Conservation (phyloP, 2,329 filamentous ascomycete species). For the Colletotrichum orchidophilum region DNA sequence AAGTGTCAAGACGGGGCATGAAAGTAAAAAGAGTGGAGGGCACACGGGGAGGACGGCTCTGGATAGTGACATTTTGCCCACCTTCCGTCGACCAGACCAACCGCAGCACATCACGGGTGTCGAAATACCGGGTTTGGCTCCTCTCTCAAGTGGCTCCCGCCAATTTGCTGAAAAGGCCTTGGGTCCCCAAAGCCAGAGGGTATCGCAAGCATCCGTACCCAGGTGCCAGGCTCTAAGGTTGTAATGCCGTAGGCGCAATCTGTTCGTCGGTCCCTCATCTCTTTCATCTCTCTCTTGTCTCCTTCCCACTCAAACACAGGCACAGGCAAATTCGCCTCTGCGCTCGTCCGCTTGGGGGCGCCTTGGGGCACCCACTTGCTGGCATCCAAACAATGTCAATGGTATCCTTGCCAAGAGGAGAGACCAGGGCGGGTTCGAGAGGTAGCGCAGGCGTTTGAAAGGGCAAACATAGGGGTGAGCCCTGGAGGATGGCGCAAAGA, state of each 20-base stretch:
- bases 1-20: conserved; percentile 14
- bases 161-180: neutral
- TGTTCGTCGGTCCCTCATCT: neutral
- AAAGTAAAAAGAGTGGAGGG: conserved; percentile 32
- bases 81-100: neutral
- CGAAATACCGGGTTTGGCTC: neutral
- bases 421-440: neutral
- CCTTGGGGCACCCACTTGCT: neutral
- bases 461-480: neutral
- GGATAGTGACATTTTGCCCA: neutral
- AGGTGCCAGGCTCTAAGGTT: neutral
- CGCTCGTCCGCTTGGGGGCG: conserved; percentile 16
- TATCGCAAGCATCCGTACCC: neutral
- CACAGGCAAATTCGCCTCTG: neutral
- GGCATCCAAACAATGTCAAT: conserved; percentile 22
- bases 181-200: neutral
- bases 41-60: neutral
- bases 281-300: neutral
- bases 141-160: neutral
- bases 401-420: conserved; percentile 10
- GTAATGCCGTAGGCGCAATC: neutral
- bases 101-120: neutral
- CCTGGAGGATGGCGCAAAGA: neutral
- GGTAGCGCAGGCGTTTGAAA: neutral
- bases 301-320: neutral